Evolutionary conservation across 1,284 basidiomycete genomes (phyloP).

Genomic region (Ganoderma resinaceum): DNA sequence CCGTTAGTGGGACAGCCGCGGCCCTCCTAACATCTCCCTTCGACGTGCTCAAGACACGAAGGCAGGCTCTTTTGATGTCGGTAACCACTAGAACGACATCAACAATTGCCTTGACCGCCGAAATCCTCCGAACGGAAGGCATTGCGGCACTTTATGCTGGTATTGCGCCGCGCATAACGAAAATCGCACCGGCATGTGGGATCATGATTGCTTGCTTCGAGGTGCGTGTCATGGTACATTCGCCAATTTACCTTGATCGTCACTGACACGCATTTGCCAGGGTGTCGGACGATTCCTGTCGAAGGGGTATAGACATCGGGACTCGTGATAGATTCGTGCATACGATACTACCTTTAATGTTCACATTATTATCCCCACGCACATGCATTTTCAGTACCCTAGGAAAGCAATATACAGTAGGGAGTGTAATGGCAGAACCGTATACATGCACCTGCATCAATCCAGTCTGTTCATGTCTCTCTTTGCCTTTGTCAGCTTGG

Average conservation of each 20-base stretch:
- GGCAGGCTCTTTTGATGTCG: constrained; percentile 79
- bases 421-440: constrained; percentile 10
- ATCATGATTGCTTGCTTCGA: constrained; percentile 98
- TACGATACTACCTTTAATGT: constrained; percentile 26
- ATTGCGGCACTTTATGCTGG: constrained; percentile 84
- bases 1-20: constrained; percentile 81
- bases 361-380: constrained; percentile 35
- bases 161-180: constrained; percentile 87
- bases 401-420: constrained; percentile 1
- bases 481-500: constrained; percentile 81
- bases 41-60: constrained; percentile 94
- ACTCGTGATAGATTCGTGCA: constrained; percentile 32
- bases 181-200: constrained; percentile 98
- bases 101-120: constrained; percentile 68
- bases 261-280: constrained; percentile 40
- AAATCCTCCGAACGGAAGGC: constrained; percentile 85
- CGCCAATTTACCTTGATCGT: neutral
- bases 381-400: constrained; percentile 26
- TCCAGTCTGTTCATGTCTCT: constrained; percentile 81
- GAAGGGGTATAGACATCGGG: constrained; percentile 35
- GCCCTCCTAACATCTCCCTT: constrained; percentile 95
- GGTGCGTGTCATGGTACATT: constrained; percentile 48
- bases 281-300: constrained; percentile 61
- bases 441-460: constrained; percentile 37
- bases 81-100: constrained; percentile 45